These are phyloP conservation scores for Phytophthora rubi DNA, from an alignment of 352 stramenopile species.

Conservation along the genomic window DNA sequence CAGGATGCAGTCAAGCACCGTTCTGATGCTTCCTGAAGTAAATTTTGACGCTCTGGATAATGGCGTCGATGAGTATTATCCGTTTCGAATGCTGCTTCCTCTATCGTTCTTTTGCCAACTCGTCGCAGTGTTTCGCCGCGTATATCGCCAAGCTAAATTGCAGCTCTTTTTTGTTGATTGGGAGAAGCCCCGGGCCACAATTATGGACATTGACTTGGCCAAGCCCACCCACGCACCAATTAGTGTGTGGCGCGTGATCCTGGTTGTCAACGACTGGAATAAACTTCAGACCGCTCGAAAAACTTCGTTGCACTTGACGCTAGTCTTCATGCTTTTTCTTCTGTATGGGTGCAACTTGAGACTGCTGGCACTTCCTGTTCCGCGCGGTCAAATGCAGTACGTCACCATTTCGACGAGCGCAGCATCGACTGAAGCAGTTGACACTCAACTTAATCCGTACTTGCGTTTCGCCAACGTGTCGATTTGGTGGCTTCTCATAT, in stretches of 20 bases:
- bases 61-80: slow-evolving; percentile 85
- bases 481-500: slow-evolving; percentile 87
- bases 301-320: slow-evolving; percentile 83
- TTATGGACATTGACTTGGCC: slow-evolving; percentile 62
- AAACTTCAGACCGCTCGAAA: slow-evolving; percentile 87
- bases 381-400: slow-evolving; percentile 58
- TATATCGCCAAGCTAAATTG: slow-evolving; percentile 82
- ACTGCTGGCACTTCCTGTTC: slow-evolving; percentile 59
- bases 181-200: slow-evolving; percentile 86
- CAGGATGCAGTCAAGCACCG: slow-evolving; percentile 91
- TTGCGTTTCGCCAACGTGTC: slow-evolving; percentile 91
- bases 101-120: slow-evolving; percentile 88
- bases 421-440: slow-evolving; percentile 7
- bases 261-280: slow-evolving; percentile 95
- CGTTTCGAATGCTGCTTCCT: slow-evolving; percentile 85
- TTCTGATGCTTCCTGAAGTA: slow-evolving; percentile 85
- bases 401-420: slow-evolving; percentile 34
- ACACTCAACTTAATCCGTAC: slow-evolving; percentile 78
- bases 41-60: slow-evolving; percentile 55
- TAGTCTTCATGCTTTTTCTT: slow-evolving; percentile 90
- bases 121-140: slow-evolving; percentile 59
- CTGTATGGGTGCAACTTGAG: slow-evolving; percentile 78
- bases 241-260: slow-evolving; percentile 94
- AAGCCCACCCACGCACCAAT: slow-evolving; percentile 65
- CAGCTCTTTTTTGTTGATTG: slow-evolving; percentile 95